phyloP scores from a whole-genome alignment of 1,284 basidiomycete species.

The Apiotrichum mycotoxinovorans region DNA sequence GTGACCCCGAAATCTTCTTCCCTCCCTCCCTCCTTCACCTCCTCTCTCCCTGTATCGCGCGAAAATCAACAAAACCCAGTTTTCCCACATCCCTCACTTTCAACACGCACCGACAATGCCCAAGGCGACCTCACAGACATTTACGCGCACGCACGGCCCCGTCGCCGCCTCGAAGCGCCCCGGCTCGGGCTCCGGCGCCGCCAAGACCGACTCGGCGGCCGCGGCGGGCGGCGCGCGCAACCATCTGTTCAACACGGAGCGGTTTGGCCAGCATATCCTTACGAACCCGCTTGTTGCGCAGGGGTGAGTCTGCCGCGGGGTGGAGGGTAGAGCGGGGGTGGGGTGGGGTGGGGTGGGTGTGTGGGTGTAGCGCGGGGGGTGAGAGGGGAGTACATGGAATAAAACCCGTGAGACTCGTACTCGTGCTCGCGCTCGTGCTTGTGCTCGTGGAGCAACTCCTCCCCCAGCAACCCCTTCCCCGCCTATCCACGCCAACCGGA shows the following conservation, averaged over 20 bases:
- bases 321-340: background rate
- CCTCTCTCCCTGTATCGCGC: no score
- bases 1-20: background rate
- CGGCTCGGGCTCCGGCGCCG: conserved; percentile 3
- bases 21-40: background rate
- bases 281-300: conserved; percentile 89
- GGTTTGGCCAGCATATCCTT: conserved; percentile 95
- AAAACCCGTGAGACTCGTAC: no score
- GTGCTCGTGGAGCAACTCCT: no score
- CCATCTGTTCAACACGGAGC: conserved; percentile 87
- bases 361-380: conserved; percentile 14
- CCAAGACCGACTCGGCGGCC: conserved; percentile 33
- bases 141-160: conserved; percentile 69
- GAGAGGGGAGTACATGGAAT: background rate
- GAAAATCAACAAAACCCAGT: no score
- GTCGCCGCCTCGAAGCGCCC: conserved; percentile 50
- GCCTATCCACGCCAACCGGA: no score
- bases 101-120: conserved; percentile 63
- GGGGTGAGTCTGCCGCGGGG: conserved; percentile 60
- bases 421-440: no score
- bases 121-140: conserved; percentile 78
- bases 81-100: background rate
- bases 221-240: conserved; percentile 61
- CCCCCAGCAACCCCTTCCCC: no score
- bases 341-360: conserved; percentile 17